phyloP scores from a whole-genome alignment of 257 asterid species.

The Buddleja alternifolia region DNA sequence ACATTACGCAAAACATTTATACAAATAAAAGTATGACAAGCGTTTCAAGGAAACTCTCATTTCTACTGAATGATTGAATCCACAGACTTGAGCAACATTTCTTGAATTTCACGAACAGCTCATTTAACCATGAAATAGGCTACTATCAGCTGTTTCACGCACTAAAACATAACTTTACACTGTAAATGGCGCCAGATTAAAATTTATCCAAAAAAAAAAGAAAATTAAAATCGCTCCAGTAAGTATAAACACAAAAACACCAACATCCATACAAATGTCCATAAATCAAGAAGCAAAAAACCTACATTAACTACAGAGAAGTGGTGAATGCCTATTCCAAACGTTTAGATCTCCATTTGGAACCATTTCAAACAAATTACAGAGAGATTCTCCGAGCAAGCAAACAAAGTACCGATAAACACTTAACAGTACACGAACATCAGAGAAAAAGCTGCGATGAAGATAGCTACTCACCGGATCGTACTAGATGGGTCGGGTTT shows the following conservation, averaged over 20 bases:
- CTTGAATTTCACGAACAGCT: slow-evolving; percentile 6
- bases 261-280: slow-evolving; percentile 23
- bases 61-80: slow-evolving; percentile 1
- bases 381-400: not conserved
- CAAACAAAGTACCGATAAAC: not conserved
- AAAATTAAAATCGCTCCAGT: not conserved
- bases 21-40: not conserved
- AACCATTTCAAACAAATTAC: slow-evolving; percentile 19
- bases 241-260: not conserved
- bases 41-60: not conserved
- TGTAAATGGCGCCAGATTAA: not conserved
- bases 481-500: slow-evolving; percentile 18
- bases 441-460: slow-evolving; percentile 25
- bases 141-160: not conserved
- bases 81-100: not conserved
- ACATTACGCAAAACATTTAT: too few species aligned
- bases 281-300: slow-evolving; percentile 20
- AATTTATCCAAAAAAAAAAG: not conserved
- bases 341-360: slow-evolving; percentile 34
- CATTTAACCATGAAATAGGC: not conserved
- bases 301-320: slow-evolving; percentile 18
- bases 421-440: not conserved
- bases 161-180: not conserved
- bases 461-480: slow-evolving; percentile 49
- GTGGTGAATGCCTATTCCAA: not conserved